Conservation (phyloP, 305 asterid species). For the Nicotiana rustica region DNA sequence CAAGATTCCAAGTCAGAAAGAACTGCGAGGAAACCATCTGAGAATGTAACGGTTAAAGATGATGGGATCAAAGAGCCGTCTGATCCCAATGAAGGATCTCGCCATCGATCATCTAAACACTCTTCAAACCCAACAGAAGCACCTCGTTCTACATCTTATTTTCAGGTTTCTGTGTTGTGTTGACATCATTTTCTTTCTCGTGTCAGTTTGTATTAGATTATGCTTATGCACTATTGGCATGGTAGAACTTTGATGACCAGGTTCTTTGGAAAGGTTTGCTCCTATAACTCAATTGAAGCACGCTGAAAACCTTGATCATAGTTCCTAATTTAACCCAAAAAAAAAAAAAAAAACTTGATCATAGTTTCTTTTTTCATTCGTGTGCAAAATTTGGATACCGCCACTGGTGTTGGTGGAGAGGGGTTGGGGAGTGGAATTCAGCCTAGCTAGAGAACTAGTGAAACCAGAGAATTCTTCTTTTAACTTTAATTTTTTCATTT, state of each 20-base stretch:
- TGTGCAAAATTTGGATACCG: constrained; percentile 6
- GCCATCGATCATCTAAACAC: constrained; percentile 40
- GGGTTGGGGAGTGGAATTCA: constrained; percentile 1
- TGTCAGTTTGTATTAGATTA: constrained; percentile 25
- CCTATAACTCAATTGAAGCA: neutral
- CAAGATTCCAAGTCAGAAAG: constrained; percentile 55
- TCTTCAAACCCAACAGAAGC: constrained; percentile 53
- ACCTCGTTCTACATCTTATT: constrained; percentile 62
- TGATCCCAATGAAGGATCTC: constrained; percentile 43
- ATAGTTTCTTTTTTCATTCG: neutral
- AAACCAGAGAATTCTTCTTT: neutral
- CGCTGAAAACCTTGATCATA: neutral
- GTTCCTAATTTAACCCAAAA: neutral
- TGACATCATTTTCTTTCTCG: neutral
- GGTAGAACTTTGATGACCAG: constrained; percentile 5
- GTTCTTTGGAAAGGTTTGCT: neutral
- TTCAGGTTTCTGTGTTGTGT: constrained; percentile 56
- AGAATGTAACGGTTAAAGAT: constrained; percentile 41
- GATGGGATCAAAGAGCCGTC: constrained; percentile 49
- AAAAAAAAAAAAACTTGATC: neutral
- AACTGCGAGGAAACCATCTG: constrained; percentile 50
- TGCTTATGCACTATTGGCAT: constrained; percentile 12
- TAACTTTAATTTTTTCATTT: neutral
- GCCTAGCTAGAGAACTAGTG: neutral
- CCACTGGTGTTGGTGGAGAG: neutral